Evolutionary conservation across 345 rosid species (phyloP), one percentile per base, ranked within the genome.

Genomic region (Laguncularia racemosa): DNA sequence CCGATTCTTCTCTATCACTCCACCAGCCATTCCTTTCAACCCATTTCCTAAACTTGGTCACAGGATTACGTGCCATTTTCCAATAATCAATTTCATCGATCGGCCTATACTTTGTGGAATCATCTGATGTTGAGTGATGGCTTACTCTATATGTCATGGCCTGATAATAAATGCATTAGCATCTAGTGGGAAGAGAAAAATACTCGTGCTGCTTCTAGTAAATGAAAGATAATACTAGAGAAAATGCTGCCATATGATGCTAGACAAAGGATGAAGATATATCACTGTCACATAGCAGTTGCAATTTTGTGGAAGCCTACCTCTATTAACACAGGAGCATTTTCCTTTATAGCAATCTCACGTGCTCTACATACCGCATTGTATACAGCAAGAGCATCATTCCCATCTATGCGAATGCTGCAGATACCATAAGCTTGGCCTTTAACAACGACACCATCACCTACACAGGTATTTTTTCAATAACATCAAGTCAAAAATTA

Each of bases 101-200:
- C 1, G 78, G 66, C 11, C 93, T 72, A 62, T 89, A 85, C 67
- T 81, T 89, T 56, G 96, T 83, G 12, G 96, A 89, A 56, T 89
- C 96, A 57, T 89, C 96, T 1, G 96, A 89, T 13, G 96, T 85
- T 4, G 96, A 89, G 73, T 89, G 93, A 61, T 85, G 89, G 43
- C 93, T 88, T 46, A 85, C 85, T 65, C 96, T 75, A 57, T 89
- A 89, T 3, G 93, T 82, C 46, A 89, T 68, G 3, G 78, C 72
- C 96, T 85, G 74, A 13, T 47, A 38, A 16, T 50, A 12, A 38
- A 7, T 33, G 7, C 40, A 33, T 33, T 33, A 33, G 40, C 40
- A 33, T 33, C 40, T 33, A 4, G 40, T 33, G 11, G 40, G 1
- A 7, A 33, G 40, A 9, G 40, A 10, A 33, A 33, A 9, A 33